Evolutionary conservation across 768 basidiomycete species (phyloP).

Genomic region (Mycena filopes): DNA sequence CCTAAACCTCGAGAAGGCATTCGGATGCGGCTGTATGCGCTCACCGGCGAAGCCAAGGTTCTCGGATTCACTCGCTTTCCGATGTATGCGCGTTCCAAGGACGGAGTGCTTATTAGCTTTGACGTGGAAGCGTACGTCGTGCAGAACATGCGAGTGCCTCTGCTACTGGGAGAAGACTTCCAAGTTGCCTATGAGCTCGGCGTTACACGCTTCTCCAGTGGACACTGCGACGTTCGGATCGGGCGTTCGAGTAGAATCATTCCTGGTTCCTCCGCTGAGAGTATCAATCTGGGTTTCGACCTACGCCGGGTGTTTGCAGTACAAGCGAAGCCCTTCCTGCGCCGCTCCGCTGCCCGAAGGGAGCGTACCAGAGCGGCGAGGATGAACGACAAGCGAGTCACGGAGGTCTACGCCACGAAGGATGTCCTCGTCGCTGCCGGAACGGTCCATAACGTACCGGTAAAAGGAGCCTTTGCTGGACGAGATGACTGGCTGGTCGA

Average conservation of each 20-base stretch:
- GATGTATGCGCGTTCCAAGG: background rate
- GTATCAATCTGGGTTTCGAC: conserved; percentile 20
- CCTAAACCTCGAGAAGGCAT: conserved; percentile 12
- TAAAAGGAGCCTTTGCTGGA: conserved; percentile 13
- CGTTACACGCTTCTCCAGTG: conserved; percentile 20
- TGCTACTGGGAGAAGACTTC: no score
- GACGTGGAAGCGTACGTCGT: conserved; percentile 40
- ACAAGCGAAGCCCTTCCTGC: background rate
- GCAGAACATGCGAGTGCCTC: conserved; percentile 38
- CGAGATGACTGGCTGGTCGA: conserved; percentile 32
- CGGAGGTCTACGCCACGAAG: conserved; percentile 10
- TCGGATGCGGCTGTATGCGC: conserved; percentile 26
- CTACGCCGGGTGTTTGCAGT: background rate
- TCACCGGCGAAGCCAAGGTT: conserved; percentile 25
- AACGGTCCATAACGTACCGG: conserved; percentile 3
- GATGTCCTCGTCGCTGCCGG: conserved; percentile 5
- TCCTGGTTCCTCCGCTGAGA: conserved; percentile 14
- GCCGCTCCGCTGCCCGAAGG: background rate
- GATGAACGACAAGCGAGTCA: no score
- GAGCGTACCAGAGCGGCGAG: background rate
- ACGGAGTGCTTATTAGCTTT: conserved; percentile 23
- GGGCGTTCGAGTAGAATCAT: background rate
- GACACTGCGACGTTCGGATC: conserved; percentile 6
- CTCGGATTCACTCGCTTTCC: conserved; percentile 32
- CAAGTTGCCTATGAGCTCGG: conserved; percentile 36